Percentiles rank a stretch among this genome's conserved stretches.
These are phyloP conservation scores for Exophiala lecanii-corni DNA, from an alignment of 2,329 filamentous ascomycete genomes.

Conservation along the genomic window DNA sequence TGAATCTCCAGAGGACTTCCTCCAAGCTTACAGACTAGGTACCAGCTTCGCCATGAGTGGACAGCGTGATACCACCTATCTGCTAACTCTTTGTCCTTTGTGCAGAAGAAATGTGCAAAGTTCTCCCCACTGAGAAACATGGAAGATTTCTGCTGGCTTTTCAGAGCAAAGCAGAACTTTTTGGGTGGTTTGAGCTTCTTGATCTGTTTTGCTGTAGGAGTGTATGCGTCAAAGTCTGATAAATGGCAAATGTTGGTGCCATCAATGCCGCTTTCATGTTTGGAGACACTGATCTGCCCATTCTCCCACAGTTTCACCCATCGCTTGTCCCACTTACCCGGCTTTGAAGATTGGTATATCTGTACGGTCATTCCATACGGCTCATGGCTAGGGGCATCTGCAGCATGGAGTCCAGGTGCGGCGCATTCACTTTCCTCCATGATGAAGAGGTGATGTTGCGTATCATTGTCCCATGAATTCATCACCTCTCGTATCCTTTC, in stretches of 20 bases:
- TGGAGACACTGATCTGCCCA: conserved; percentile 68
- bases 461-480: conserved; percentile 86
- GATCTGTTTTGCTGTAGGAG: conserved; percentile 63
- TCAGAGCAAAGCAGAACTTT: conserved; percentile 78
- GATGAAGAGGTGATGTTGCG: conserved; percentile 69
- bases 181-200: conserved; percentile 78
- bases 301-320: conserved; percentile 68
- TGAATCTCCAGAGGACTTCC: conserved; percentile 34
- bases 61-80: conserved; percentile 66
- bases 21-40: conserved; percentile 69
- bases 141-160: conserved; percentile 82
- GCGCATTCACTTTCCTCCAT: conserved; percentile 46
- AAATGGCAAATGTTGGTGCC: conserved; percentile 71
- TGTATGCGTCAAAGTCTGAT: conserved; percentile 89
- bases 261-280: conserved; percentile 59
- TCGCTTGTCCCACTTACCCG: conserved; percentile 84
- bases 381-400: conserved; percentile 58
- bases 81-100: conserved; percentile 64
- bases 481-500: conserved; percentile 82
- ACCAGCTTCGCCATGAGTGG: conserved; percentile 87
- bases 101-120: conserved; percentile 88
- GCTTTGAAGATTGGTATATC: conserved; percentile 74
- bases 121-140: conserved; percentile 79
- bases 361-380: conserved; percentile 65
- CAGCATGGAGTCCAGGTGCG: conserved; percentile 52